Evolutionary conservation across 352 stramenopile species (phyloP), one percentile per base, ranked within the genome.

Genomic region (Aphanomyces stellatus): DNA sequence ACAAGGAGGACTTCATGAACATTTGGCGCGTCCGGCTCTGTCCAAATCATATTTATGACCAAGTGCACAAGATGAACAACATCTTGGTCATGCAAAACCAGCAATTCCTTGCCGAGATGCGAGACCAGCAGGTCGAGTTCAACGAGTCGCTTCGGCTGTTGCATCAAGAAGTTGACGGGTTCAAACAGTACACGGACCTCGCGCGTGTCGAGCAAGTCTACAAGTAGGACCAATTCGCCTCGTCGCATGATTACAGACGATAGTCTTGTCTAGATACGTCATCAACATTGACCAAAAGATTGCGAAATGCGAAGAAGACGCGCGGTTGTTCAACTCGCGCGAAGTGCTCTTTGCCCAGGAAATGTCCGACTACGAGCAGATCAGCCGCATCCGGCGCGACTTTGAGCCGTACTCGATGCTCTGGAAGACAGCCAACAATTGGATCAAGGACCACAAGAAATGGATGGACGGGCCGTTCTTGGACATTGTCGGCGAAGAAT

Each of bases 321-420:
- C 92, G 4, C 75, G 80, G 25, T 69, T 96, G 1, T 98, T 97
- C 69, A 98, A 98, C 65, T 95, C 86, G 3, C 86, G 93, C 17
- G 93, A 98, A 70, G 72, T 72, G 7, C 71, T 97, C 5, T 97
- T 98, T 28, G 84, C 78, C 7, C 78, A 88, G 24, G 81, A 95
- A 25, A 71, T 93, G n/a, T 96, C 92, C 2, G 88, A 97, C 64
- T 98, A 98, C 60, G 80, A 91, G 43, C 77, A 94, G 60, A 85
- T 98, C 24, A 76, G 87, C 42, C 90, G 94, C 48, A 91, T 98
- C 49, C 76, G 80, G 0, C 93, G 96, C 30, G 78, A 91, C 34
- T 98, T 98, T 71, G 93, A 98, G 56, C 91, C 94, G 6, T 98
- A 97, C 69, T 93, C 88, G n/a, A 81, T 93, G 42, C 72, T 98